These are phyloP conservation scores for Lentinula sp. DNA, from an alignment of 768 basidiomycete genomes.

Conservation along the genomic window DNA sequence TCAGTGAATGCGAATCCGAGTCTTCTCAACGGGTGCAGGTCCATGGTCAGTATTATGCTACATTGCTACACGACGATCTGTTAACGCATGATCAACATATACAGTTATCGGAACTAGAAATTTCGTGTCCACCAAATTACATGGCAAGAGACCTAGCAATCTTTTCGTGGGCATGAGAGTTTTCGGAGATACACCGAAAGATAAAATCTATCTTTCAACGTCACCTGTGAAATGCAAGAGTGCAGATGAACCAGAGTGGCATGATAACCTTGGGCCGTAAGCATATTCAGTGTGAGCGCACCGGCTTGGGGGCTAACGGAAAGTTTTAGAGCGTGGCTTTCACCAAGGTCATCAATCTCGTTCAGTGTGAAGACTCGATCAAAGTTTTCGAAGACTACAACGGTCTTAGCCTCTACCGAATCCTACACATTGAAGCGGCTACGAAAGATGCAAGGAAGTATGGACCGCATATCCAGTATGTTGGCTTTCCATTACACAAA, in stretches of 20 bases:
- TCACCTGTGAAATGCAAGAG: constrained; percentile 1
- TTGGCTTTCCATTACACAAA: background rate
- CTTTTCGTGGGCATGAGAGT: constrained; percentile 3
- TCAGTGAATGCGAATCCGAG: background rate
- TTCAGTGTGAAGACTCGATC: constrained; percentile 3
- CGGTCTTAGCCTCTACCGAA: background rate
- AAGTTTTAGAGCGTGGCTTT: background rate
- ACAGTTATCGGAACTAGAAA: background rate
- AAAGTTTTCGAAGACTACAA: constrained; percentile 4
- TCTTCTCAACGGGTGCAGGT: constrained; percentile 1
- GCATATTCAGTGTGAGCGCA: background rate
- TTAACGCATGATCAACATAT: background rate
- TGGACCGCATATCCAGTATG: constrained; percentile 1
- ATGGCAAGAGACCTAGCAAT: constrained; percentile 3
- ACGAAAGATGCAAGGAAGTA: constrained; percentile 2
- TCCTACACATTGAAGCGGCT: background rate
- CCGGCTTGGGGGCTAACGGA: background rate
- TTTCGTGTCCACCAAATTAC: constrained; percentile 1
- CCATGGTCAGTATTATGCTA: background rate
- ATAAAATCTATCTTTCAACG: background rate
- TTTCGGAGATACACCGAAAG: background rate
- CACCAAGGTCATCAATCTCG: background rate
- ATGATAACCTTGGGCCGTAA: constrained; percentile 6
- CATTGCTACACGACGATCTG: background rate
- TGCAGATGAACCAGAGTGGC: constrained; percentile 3